phyloP scores from a whole-genome alignment of 208 protist genomes.

The Trypanosoma rangeli region DNA sequence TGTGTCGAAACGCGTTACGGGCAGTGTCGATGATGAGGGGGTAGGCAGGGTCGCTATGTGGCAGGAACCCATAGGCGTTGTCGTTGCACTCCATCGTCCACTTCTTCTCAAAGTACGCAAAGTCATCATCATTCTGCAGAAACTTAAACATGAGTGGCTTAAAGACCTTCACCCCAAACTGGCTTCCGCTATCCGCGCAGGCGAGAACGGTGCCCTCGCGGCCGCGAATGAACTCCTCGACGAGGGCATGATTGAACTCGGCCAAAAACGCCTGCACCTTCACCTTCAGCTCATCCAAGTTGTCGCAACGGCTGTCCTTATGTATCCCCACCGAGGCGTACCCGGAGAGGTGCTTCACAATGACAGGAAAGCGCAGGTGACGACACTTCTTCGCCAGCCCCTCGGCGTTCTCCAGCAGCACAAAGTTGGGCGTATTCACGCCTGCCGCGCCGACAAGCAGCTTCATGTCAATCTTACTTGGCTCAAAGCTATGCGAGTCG shows the following conservation, averaged over 20 bases:
- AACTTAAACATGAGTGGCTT: slow-evolving; percentile 87
- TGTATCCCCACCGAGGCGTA: slow-evolving; percentile 87
- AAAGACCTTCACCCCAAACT: slow-evolving; percentile 80
- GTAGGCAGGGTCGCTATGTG: slow-evolving; percentile 73
- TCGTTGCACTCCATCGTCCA: slow-evolving; percentile 78
- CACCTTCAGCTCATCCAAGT: slow-evolving; percentile 67
- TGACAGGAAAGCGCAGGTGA: slow-evolving; percentile 86
- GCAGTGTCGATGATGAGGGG: slow-evolving; percentile 70
- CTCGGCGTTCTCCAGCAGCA: slow-evolving; percentile 64
- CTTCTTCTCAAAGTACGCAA: slow-evolving; percentile 90
- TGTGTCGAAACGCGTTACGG: slow-evolving; percentile 76
- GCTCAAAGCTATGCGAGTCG: slow-evolving; percentile 84
- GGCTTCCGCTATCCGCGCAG: slow-evolving; percentile 68
- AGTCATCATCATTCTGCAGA: slow-evolving; percentile 70
- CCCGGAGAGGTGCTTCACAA: slow-evolving; percentile 87
- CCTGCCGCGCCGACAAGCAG: slow-evolving; percentile 74
- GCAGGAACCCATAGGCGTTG: slow-evolving; percentile 63
- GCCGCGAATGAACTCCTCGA: slow-evolving; percentile 90
- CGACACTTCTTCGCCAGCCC: slow-evolving; percentile 81
- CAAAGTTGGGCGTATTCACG: slow-evolving; percentile 82
- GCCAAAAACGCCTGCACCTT: slow-evolving; percentile 70
- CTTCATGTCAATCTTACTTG: slow-evolving; percentile 91
- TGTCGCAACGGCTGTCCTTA: slow-evolving; percentile 84
- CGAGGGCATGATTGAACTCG: slow-evolving; percentile 80
- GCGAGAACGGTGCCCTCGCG: slow-evolving; percentile 84